Base-by-base conservation (phyloP, 208 protist genomes). In the Polymyxa betae region DNA sequence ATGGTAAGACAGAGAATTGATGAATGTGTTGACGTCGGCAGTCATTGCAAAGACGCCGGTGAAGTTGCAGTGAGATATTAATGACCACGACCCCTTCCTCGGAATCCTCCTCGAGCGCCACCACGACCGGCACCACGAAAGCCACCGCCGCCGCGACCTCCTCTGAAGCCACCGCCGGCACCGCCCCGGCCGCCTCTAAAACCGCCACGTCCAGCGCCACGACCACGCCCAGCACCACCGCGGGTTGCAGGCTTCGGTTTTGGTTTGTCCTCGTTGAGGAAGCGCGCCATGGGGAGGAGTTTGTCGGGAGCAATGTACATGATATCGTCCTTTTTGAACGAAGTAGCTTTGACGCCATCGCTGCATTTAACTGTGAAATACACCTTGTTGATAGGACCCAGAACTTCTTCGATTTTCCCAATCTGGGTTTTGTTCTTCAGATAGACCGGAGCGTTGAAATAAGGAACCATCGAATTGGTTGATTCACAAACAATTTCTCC, bases 391-490 rank as follows among this genome's bases (percentile, higher is more conserved):
- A 95, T 93, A 32, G 93, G 77, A 43, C 94, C 94, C 38, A 96
- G 72, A 10, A 96, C 93, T 90, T 96, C 94, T 43, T 95, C 94
- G 52, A 95, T 87, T 93, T 96, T 96, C 44, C 94, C 94, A 41
- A 96, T 94, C 89, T 94, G 93, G 10, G 89, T 89, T 77, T 96
- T 95, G 89, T 95, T 94, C 52, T 95, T 92, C 32, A 93, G 87
- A 90, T 93, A 96, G 66, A 96, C 93, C 16, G 90, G 90, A 0
- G 94, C 94, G 89, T 96, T 96, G 91, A 95, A 95, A 89, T 95
- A 95, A 35, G 94, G 94, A 66, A 95, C 91, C 92, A 92, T 95
- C 0, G 91, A 72, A 88, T 93, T 93, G 0, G 90, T 94, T n/a
- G 89, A 90, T 88, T 95, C 93, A 91, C 92, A 95, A 16, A 96